Conservation (phyloP, 257 asterid genomes). For the Gentiana straminea region DNA sequence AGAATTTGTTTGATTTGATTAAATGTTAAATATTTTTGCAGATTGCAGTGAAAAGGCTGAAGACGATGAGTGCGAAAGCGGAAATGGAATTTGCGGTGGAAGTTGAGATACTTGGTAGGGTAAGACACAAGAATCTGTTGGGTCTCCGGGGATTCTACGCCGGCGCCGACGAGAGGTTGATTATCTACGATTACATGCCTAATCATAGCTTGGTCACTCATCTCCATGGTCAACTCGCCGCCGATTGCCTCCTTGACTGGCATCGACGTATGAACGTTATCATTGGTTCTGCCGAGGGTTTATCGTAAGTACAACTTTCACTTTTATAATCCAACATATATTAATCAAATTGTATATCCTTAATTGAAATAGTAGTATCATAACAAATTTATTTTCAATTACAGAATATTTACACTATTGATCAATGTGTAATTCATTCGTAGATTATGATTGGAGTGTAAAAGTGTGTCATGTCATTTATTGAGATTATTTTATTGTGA, state of each 20-base stretch:
- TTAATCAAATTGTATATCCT: no score
- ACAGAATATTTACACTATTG: no score
- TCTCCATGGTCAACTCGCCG: conserved; percentile 59
- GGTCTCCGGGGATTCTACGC: conserved; percentile 73
- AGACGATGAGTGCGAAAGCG: conserved; percentile 66
- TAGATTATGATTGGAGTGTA: no score
- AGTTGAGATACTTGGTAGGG: conserved; percentile 80
- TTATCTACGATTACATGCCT: conserved; percentile 77
- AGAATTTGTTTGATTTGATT: not conserved
- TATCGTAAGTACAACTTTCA: conserved; percentile 27
- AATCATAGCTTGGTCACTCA: conserved; percentile 70
- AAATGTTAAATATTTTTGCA: conserved; percentile 9
- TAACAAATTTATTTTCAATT: no score
- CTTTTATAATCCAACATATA: no score
- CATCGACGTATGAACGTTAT: conserved; percentile 40
- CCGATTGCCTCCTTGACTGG: conserved; percentile 57
- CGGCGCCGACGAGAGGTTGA: conserved; percentile 66
- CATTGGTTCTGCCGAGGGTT: conserved; percentile 60
- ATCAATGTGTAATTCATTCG: no score
- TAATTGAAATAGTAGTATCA: no score
- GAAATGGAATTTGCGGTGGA: conserved; percentile 82
- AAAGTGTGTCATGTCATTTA: no score
- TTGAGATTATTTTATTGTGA: no score
- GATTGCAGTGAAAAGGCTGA: conserved; percentile 71
- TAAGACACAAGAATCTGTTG: conserved; percentile 57